Conservation (phyloP, 805 yeast genomes). For the Hanseniaspora valbyensis region DNA sequence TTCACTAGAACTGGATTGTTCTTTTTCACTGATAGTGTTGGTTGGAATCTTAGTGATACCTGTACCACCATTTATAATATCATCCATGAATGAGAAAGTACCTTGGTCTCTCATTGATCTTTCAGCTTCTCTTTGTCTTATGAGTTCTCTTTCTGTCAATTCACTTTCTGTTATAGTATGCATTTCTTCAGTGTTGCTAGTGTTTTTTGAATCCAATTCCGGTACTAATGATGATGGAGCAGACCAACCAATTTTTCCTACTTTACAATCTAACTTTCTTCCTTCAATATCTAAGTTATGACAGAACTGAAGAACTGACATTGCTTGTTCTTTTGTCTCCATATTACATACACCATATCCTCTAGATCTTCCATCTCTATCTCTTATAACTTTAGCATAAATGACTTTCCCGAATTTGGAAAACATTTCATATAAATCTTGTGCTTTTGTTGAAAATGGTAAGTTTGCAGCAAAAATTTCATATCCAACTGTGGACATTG, state of each 20-base stretch:
- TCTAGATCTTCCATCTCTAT: constrained; percentile 61
- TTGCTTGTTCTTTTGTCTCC: constrained; percentile 54
- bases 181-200: background rate
- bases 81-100: constrained; percentile 13
- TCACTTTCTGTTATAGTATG: constrained; percentile 1
- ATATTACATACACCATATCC: constrained; percentile 80
- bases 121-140: constrained; percentile 13
- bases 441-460: constrained; percentile 77
- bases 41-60: background rate
- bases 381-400: constrained; percentile 67
- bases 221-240: background rate
- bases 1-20: background rate
- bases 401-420: constrained; percentile 64
- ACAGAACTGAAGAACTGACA: constrained; percentile 55
- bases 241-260: constrained; percentile 38
- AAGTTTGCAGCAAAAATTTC: constrained; percentile 72
- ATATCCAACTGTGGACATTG: constrained; percentile 20
- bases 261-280: constrained; percentile 66
- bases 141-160: constrained; percentile 11
- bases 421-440: constrained; percentile 74
- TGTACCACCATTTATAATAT: constrained; percentile 2
- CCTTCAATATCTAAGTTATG: constrained; percentile 67
- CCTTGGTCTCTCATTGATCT: constrained; percentile 15
- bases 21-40: background rate
- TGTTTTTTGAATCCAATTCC: background rate